Conservation (phyloP, 139 green algal species). For the Diplosphaera chodatii region DNA sequence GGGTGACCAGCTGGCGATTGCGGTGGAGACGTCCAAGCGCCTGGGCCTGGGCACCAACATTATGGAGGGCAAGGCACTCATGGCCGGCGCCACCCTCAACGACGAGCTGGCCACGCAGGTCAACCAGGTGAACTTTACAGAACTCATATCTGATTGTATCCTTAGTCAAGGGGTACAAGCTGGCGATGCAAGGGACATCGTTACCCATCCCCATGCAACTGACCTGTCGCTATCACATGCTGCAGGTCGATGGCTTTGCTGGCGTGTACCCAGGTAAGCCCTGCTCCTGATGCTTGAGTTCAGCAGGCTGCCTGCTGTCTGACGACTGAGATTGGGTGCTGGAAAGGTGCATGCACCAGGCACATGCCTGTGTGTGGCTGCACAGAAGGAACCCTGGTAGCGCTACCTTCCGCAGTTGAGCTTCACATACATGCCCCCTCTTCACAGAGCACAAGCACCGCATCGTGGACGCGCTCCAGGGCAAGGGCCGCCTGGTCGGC, state of each 20-base stretch:
- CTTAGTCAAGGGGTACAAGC: too few species aligned
- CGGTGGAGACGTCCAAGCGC: slow-evolving; percentile 19
- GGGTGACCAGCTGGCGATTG: slow-evolving; percentile 27
- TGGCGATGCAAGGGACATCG: too few species aligned
- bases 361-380: too few species aligned
- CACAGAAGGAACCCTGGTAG: too few species aligned
- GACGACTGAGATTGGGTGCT: too few species aligned
- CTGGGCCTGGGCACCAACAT: slow-evolving; percentile 37
- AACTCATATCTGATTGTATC: too few species aligned
- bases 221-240: neutral
- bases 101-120: neutral
- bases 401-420: too few species aligned
- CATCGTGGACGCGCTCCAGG: slow-evolving; percentile 26
- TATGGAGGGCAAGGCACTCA: slow-evolving; percentile 30
- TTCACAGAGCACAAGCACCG: slow-evolving; percentile 37
- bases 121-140: neutral
- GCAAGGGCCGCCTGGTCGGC: slow-evolving; percentile 23
- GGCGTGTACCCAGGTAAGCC: slow-evolving; percentile 29
- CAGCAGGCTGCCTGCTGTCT: too few species aligned
- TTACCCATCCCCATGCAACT: too few species aligned
- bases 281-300: too few species aligned
- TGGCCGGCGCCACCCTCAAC: slow-evolving; percentile 2
- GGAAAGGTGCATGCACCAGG: too few species aligned
- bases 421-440: too few species aligned
- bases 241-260: slow-evolving; percentile 29